phyloP scores from a whole-genome alignment of 1,139 yeast genomes.

The Kluyveromyces sp. region DNA sequence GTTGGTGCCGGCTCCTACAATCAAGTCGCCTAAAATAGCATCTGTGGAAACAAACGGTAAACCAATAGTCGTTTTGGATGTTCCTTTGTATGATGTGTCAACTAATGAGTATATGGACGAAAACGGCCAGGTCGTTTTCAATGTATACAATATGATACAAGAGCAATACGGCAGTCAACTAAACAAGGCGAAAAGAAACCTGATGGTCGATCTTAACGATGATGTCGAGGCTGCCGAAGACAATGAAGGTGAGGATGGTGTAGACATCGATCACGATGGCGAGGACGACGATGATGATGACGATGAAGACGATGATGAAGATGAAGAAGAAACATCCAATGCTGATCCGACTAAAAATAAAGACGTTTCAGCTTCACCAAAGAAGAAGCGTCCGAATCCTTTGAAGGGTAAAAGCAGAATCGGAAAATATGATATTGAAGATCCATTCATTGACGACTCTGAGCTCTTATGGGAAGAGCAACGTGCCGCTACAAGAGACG shows the following conservation, averaged over 20 bases:
- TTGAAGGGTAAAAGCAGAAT: conserved; percentile 57
- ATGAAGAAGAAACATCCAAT: conserved; percentile 32
- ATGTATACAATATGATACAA: conserved; percentile 73
- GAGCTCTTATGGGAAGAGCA: conserved; percentile 92
- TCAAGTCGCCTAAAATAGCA: conserved; percentile 24
- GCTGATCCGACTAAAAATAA: conserved; percentile 23
- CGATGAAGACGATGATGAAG: conserved; percentile 28
- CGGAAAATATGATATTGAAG: conserved; percentile 87
- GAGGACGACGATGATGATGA: conserved; percentile 27
- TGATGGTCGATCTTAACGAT: conserved; percentile 51
- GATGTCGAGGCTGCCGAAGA: conserved; percentile 56
- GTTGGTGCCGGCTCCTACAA: conserved; percentile 27
- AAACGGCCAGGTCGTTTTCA: conserved; percentile 66
- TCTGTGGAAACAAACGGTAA: conserved; percentile 32
- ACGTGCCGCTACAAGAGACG: conserved; percentile 87
- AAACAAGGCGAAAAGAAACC: conserved; percentile 61
- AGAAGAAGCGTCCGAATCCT: conserved; percentile 33
- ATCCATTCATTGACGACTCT: conserved; percentile 94
- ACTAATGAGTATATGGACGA: conserved; percentile 47
- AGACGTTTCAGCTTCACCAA: conserved; percentile 18
- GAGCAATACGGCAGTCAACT: conserved; percentile 55
- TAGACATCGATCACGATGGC: conserved; percentile 20
- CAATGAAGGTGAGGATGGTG: conserved; percentile 52
- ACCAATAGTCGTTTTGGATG: conserved; percentile 48
- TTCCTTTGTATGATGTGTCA: conserved; percentile 43